Evolutionary conservation across 2,329 filamentous ascomycete species (phyloP), one percentile per base, ranked within the genome.

Genomic region (Claviceps sp.): DNA sequence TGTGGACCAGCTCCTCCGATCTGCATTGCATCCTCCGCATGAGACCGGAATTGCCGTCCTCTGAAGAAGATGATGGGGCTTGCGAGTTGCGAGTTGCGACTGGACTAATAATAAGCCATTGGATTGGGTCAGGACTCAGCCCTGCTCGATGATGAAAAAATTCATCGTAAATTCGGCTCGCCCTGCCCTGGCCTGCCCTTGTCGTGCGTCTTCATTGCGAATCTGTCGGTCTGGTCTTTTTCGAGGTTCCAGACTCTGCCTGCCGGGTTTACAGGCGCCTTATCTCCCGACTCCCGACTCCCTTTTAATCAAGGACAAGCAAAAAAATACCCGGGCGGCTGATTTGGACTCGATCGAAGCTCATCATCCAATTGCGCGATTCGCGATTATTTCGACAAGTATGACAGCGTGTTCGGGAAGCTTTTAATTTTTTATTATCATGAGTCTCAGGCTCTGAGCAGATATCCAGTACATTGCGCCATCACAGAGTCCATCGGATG

Each of bases 1-100:
- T 47, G 44, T 47, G 44, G 44, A 13, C 44, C 44, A n/a, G 44
- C 43, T 45, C 43, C 14, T 49, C 30, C 30, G 48, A 49, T 49
- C 46, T 41, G 40, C 38, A 48, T 22, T 46, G 44, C 45, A 18
- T 52, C 37, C 30, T 30, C 24, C 18, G 41, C 24, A 45, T 26
- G 42, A 16, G 42, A 24, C 26, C 16, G 11, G 18, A 24, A 44
- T 37, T 26, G 13, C 20, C 36, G 11, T 16, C 36, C 46, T 26
- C 22, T 46, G 16, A n/a, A 20, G 24, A 46, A 34, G 44, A 18
- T 8, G 16, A 44, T 7, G 22, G 44, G 26, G 24, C 44, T 26
- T 34, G 30, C 26, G 26, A 30, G 26, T 30, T 45, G 24, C 24
- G 26, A 26, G 26, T 26, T 45, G 24, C 24, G 7, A 18, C 44